Percentiles rank a stretch among this genome's conserved stretches.
Evolutionary conservation across 208 protist species (phyloP).

Genomic region (Acanthamoeba castellanii): DNA sequence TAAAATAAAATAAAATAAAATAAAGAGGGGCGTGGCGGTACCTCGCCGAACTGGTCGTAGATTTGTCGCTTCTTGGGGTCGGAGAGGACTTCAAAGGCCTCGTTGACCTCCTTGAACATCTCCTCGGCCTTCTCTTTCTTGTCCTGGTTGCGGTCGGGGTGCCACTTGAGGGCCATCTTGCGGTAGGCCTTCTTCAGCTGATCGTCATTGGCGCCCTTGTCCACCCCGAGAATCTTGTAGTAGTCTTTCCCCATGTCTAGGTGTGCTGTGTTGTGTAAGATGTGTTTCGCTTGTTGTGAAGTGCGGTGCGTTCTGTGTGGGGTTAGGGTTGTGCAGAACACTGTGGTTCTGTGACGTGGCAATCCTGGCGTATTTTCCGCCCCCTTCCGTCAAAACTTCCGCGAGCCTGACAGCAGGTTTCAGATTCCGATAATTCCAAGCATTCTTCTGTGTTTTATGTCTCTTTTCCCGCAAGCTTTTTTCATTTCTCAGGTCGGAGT

Average conservation of each 20-base stretch:
- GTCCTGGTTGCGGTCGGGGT: conserved; percentile 82
- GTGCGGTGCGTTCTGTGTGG: neutral
- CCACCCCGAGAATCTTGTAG: conserved; percentile 83
- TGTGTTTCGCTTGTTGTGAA: neutral
- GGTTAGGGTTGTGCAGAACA: neutral
- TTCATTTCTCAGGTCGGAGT: no score
- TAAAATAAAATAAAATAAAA: neutral
- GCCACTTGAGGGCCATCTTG: conserved; percentile 83
- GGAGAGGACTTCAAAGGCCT: conserved; percentile 81
- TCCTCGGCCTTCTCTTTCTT: conserved; percentile 84
- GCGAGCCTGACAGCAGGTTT: neutral
- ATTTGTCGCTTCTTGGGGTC: conserved; percentile 71
- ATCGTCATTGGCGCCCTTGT: conserved; percentile 74
- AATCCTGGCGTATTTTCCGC: neutral
- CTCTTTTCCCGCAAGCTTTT: no score
- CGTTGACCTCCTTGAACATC: conserved; percentile 82
- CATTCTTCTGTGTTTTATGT: neutral
- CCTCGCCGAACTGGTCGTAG: conserved; percentile 81
- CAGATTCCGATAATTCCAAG: neutral
- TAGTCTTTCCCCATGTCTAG: conserved; percentile 77
- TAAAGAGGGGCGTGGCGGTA: neutral
- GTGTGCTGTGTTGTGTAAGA: neutral
- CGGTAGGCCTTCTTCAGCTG: conserved; percentile 83
- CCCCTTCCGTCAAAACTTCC: neutral
- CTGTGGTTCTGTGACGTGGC: neutral